Base-by-base conservation (phyloP, 2,329 filamentous ascomycete species). In the Fusarium oligoseptatum region DNA sequence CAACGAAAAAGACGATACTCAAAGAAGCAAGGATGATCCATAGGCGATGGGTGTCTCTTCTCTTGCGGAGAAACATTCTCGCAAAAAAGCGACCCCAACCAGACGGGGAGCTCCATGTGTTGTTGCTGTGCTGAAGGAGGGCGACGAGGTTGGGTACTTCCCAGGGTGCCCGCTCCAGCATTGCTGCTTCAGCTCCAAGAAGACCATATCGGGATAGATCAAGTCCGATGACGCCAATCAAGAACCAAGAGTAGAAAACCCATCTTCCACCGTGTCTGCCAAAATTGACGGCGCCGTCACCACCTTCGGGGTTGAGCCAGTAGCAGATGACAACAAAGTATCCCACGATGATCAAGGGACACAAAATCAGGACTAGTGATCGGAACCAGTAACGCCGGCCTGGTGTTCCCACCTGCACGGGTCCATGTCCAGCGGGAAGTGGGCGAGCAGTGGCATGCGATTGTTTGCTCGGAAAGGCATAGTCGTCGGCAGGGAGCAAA, bases 211-310 rank as follows among this genome's bases (percentile, higher is more conserved):
- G 32, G 9, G 55, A 57, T 4, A 57, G 55, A 4, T 57, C 55
- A 2, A 57, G 34, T 15, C 55, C 55, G 22, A 57, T 37, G 22
- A 57, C 55, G 20, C 55, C 55, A 3, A 57, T 57, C 1, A 57
- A 37, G 20, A 57, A 57, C 55, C 55, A 57, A n/a, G 55, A 57
- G 55, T 57, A 57, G 15, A 57, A 57, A 14, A 57, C 32, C 55
- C 55, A 57, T 57, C 32, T 36, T 37, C 55, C 55, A 17, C 55
- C 55, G 4, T 57, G 55, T n/a, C 55, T 37, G 20, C 55, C 55
- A 24, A 57, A 57, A 6, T 57, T 57, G 20, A 57, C 55, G 10
- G 55, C 55, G 11, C 55, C 10, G 34, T 57, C 55, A 24, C 55
- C 34, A 2, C 55, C 55, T 37, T 57, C 55, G 7, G 29, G 52